Evolutionary conservation across 192 early-diverging fungal species (phyloP).

Genomic region (Coemansia erecta): DNA sequence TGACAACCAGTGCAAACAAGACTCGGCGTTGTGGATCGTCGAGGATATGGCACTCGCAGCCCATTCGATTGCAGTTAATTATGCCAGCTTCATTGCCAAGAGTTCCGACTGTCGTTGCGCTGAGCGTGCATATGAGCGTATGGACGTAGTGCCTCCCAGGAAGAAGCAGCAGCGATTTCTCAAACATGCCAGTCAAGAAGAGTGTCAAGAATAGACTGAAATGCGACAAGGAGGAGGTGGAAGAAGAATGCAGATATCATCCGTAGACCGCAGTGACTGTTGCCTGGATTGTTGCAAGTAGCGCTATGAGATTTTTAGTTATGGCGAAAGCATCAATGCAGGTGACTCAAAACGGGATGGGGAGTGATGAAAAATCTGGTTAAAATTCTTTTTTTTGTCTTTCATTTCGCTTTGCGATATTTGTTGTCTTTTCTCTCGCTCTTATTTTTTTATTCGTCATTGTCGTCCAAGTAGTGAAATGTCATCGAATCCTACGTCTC

Average conservation of each 20-base stretch:
- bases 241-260: background rate
- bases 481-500: conserved; percentile 14
- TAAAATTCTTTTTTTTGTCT: background rate
- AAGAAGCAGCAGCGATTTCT: conserved; percentile 19
- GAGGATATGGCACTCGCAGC: conserved; percentile 52
- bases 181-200: background rate
- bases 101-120: conserved; percentile 33
- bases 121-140: conserved; percentile 52
- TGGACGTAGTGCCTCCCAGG: conserved; percentile 29
- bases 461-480: conserved; percentile 8
- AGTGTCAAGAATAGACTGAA: background rate
- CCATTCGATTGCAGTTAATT: conserved; percentile 52
- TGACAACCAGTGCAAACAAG: conserved; percentile 29
- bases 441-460: conserved; percentile 7
- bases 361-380: background rate
- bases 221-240: background rate
- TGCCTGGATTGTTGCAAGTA: background rate
- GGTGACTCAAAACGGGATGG: background rate
- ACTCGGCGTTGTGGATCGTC: conserved; percentile 39
- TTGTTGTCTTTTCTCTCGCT: conserved; percentile 7
- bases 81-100: conserved; percentile 16
- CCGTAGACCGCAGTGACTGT: no score
- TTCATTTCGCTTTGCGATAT: background rate
- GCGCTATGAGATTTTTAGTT: background rate
- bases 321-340: background rate